Conservation (phyloP, 2,329 filamentous ascomycete genomes). For the Apiospora malaysiana region DNA sequence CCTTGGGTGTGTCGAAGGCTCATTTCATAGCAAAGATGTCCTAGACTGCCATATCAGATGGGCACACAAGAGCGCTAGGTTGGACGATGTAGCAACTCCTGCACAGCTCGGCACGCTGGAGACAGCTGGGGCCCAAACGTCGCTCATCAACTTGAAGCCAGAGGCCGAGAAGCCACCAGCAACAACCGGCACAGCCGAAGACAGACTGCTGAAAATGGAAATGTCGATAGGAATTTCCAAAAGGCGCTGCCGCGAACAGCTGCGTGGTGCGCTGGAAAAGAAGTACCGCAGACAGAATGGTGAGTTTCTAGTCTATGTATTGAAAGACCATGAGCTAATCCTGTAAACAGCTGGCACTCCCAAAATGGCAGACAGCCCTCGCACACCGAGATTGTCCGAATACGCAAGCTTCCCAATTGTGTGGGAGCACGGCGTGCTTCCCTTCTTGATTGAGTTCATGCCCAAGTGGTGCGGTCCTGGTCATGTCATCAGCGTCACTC, state of each 20-base stretch:
- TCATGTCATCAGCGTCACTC: constrained; percentile 46
- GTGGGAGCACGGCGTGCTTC: constrained; percentile 51
- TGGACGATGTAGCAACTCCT: background rate
- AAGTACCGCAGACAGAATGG: constrained; percentile 37
- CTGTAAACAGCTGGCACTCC: constrained; percentile 41
- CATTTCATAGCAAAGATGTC: constrained; percentile 42
- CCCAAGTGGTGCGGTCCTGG: constrained; percentile 48
- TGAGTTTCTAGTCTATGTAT: constrained; percentile 29
- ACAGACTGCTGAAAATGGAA: constrained; percentile 36
- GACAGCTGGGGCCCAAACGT: background rate
- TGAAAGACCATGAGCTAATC: constrained; percentile 28
- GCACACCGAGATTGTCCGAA: constrained; percentile 40
- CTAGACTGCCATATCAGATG: constrained; percentile 46
- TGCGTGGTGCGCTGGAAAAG: constrained; percentile 43
- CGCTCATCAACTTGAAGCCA: background rate
- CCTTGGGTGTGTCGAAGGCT: constrained; percentile 44
- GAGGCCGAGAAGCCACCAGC: background rate
- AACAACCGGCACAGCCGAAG: constrained; percentile 26
- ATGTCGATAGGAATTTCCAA: constrained; percentile 42
- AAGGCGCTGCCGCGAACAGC: constrained; percentile 43
- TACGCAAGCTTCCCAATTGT: constrained; percentile 46
- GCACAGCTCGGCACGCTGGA: background rate
- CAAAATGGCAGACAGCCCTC: constrained; percentile 33
- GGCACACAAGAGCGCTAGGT: constrained; percentile 36
- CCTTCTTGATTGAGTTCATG: constrained; percentile 49